Evolutionary conservation across 306 rosid genomes (phyloP).

Genomic region (Myrica gale): DNA sequence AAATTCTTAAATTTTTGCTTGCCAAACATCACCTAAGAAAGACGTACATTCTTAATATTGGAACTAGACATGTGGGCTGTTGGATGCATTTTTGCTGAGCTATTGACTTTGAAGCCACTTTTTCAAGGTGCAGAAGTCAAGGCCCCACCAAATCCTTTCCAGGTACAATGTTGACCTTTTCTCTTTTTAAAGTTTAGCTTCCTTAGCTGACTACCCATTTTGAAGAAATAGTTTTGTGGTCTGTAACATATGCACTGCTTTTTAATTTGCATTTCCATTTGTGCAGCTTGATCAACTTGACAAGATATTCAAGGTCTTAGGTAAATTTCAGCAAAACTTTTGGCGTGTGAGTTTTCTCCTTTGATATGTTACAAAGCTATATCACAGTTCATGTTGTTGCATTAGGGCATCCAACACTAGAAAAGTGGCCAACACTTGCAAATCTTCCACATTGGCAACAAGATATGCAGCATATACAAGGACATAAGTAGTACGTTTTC

Average conservation of each 20-base stretch:
- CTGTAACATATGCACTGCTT: constrained; percentile 5
- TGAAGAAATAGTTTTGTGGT: constrained; percentile 14
- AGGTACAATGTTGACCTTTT: constrained; percentile 47
- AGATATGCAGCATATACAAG: constrained; percentile 73
- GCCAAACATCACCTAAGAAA: background rate
- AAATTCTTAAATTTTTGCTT: too few species aligned
- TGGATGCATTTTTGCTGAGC: constrained; percentile 99
- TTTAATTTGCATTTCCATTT: constrained; percentile 27
- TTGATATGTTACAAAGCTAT: constrained; percentile 29
- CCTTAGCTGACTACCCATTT: constrained; percentile 3
- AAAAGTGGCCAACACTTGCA: constrained; percentile 94
- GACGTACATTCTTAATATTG: constrained; percentile 35
- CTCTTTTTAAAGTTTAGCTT: constrained; percentile 10
- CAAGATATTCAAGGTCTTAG: constrained; percentile 97
- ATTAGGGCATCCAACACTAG: constrained; percentile 90
- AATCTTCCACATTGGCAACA: constrained; percentile 92
- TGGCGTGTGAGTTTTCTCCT: constrained; percentile 17
- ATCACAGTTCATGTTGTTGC: constrained; percentile 42
- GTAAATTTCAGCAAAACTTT: constrained; percentile 44
- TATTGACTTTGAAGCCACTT: constrained; percentile 92
- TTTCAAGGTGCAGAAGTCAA: constrained; percentile 98
- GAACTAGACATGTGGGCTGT: constrained; percentile 96
- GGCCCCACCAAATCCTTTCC: constrained; percentile 82
- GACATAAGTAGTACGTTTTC: constrained; percentile 79
- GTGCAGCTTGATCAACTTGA: constrained; percentile 98